phyloP scores from a whole-genome alignment of 2,329 filamentous ascomycete genomes.

The Xylaria sp. region DNA sequence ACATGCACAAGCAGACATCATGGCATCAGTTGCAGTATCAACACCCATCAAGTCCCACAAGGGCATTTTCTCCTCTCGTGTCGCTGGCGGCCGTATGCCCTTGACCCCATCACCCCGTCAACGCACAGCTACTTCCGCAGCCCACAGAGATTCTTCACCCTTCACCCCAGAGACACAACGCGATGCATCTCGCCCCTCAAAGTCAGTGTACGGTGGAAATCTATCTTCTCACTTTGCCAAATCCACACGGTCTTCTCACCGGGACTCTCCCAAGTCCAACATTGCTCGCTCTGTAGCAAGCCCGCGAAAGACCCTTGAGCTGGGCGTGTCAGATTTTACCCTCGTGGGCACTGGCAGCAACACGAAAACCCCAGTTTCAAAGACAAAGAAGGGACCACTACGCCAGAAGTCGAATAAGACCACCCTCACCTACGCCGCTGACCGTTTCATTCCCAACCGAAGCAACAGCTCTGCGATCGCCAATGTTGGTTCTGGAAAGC shows the following conservation, averaged over 20 bases:
- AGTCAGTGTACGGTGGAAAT: slow-evolving; percentile 84
- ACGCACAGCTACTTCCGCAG: slow-evolving; percentile 63
- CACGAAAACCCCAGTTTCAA: slow-evolving; percentile 66
- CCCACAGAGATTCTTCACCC: slow-evolving; percentile 72
- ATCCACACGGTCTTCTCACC: slow-evolving; percentile 72
- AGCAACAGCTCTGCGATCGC: slow-evolving; percentile 87
- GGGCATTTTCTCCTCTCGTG: slow-evolving; percentile 90
- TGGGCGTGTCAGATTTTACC: slow-evolving; percentile 92
- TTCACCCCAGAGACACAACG: slow-evolving; percentile 77
- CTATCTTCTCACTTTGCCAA: slow-evolving; percentile 82
- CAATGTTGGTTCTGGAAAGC: slow-evolving; percentile 84
- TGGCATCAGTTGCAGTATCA: slow-evolving; percentile 86
- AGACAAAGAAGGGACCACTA: slow-evolving; percentile 66
- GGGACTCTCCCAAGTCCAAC: slow-evolving; percentile 96
- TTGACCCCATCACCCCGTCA: slow-evolving; percentile 88
- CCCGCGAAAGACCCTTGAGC: slow-evolving; percentile 84
- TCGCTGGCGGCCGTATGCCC: slow-evolving; percentile 93
- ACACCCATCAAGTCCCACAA: slow-evolving; percentile 96
- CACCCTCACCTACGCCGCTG: slow-evolving; percentile 80
- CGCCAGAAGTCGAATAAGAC: slow-evolving; percentile 75
- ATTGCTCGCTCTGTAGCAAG: slow-evolving; percentile 81
- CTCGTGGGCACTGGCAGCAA: slow-evolving; percentile 84
- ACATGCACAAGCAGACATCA: slow-evolving; percentile 57
- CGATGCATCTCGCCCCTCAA: slow-evolving; percentile 63
- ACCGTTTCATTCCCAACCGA: slow-evolving; percentile 97